Evolutionary conservation across 768 basidiomycete species (phyloP).

Genomic region (Cantharellus cinnabarinus): DNA sequence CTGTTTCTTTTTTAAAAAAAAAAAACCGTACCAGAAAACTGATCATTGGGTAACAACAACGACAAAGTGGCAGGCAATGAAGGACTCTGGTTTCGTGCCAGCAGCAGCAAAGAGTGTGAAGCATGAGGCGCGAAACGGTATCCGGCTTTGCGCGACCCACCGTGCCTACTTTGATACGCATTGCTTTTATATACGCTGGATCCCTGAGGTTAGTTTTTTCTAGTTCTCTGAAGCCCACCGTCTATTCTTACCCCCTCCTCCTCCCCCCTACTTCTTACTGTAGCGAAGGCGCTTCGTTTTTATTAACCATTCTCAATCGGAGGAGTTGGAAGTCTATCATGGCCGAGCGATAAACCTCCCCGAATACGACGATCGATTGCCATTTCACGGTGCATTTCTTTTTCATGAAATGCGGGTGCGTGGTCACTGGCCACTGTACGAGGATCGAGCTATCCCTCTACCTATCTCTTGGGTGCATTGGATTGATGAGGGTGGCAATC

Average conservation of each 20-base stretch:
- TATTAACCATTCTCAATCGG: neutral
- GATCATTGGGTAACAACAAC: neutral
- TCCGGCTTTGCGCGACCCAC: neutral
- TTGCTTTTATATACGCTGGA: neutral
- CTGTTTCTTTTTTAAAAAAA: neutral
- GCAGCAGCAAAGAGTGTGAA: neutral
- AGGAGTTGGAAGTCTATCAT: neutral
- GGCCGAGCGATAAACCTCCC: neutral
- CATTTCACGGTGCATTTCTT: neutral
- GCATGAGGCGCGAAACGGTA: neutral
- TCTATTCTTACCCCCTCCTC: neutral
- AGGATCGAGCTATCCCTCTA: neutral
- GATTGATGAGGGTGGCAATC: neutral
- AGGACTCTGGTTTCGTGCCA: neutral
- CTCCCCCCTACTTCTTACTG: neutral
- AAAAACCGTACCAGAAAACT: too few relatives aligned
- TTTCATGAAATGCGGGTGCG: neutral
- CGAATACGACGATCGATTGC: neutral
- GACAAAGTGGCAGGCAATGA: neutral
- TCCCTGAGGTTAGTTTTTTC: neutral
- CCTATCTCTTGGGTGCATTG: neutral
- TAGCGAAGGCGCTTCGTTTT: neutral
- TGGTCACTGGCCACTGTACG: neutral
- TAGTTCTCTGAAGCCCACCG: neutral
- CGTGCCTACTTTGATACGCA: neutral